Conservation (phyloP, 768 basidiomycete genomes). For the Lenzites betulinus region DNA sequence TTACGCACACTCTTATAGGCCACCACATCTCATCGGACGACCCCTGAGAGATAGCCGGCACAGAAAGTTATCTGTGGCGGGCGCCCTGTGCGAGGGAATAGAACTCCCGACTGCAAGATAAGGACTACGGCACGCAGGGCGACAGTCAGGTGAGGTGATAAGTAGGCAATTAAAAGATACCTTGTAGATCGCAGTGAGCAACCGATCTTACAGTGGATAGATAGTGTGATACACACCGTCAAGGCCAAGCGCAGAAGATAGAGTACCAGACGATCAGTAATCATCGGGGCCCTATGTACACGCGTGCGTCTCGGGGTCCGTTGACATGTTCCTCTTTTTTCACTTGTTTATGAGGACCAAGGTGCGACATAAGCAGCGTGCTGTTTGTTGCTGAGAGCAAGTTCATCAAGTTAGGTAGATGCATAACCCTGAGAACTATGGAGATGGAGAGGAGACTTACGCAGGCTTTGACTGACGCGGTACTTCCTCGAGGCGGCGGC, state of each 20-base stretch:
- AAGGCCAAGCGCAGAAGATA: too few relatives aligned
- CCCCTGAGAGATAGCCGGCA: slow-evolving; percentile 11
- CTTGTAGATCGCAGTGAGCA: not conserved
- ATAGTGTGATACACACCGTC: slow-evolving; percentile 1
- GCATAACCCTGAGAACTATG: too few relatives aligned
- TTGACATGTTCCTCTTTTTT: too few relatives aligned
- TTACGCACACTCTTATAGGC: slow-evolving; percentile 6
- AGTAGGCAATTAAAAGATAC: not conserved
- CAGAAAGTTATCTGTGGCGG: not conserved
- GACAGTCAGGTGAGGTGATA: slow-evolving; percentile 6
- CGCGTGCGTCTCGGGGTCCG: too few relatives aligned
- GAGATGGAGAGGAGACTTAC: too few relatives aligned
- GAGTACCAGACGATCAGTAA: too few relatives aligned
- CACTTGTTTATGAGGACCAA: too few relatives aligned
- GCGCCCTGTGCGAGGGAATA: not conserved
- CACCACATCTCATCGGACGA: not conserved
- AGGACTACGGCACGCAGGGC: not conserved
- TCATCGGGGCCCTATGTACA: too few relatives aligned
- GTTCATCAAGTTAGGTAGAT: too few relatives aligned
- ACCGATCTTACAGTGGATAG: not conserved
- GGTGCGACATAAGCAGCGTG: too few relatives aligned
- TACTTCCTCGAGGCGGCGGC: too few relatives aligned
- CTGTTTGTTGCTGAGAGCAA: too few relatives aligned
- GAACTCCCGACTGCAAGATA: not conserved
- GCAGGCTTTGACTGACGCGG: not conserved